Base-by-base conservation (phyloP, 805 yeast genomes). In the Wickerhamomyces alni region DNA sequence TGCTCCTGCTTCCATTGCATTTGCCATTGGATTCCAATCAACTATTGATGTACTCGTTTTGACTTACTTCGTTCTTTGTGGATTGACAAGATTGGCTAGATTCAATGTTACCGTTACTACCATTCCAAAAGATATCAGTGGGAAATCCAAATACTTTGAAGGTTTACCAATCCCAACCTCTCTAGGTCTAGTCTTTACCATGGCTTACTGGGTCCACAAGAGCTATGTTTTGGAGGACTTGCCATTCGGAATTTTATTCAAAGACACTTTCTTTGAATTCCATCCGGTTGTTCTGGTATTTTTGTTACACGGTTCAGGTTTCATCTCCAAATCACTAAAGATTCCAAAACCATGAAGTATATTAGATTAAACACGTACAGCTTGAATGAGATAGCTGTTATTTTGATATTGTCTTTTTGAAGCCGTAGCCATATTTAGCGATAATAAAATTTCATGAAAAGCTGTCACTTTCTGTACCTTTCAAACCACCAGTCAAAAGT, bases 151-250 rank as follows among this genome's bases (percentile, higher is more conserved):
- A 58, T 91, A 80, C 65, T 93, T 93, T 61, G 99, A 93, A 67
- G 99, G 99, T 4, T 75, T 93, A 38, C 99, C 99, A 10, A 88
- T 93, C 49, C 99, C 99, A 40, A 79, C 95, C 2, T 81, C 94
- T 29, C 69, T 93, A 49, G 66, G 74, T 36, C 70, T 91, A 59
- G 96, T 93, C 15, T 67, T 67, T 2, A 56, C 77, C 28, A 82
- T 91, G 87, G 85, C 87, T 3, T 65, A 65, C 41, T 72, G 82
- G 52, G 86, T 85, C 5, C 70, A 69, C 46, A 66, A 71, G 35
- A 70, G 66, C 39, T 46, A 45, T n/a, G 75, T 77, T 39, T 60
- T 67, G 46, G 71, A 67, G 18, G 54, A 69, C 17, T 62, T 91
- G 40, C 91, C 95, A 6, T 76, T 79, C 19, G 95, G 96, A 2